Conservation (phyloP, 192 early-diverging fungal genomes). For the Oehlia diaphana region DNA sequence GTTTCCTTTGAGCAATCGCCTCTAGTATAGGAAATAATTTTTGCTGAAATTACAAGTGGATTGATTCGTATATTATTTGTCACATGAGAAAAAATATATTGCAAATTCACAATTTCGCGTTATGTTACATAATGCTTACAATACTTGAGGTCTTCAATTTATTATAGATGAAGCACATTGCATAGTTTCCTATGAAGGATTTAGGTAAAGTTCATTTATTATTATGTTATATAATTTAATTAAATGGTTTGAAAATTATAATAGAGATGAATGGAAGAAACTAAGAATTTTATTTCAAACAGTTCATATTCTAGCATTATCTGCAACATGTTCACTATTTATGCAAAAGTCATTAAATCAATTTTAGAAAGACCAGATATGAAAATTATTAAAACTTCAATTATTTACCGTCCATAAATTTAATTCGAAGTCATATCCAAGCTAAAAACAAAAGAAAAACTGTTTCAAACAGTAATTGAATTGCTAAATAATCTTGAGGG, state of each 20-base stretch:
- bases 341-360: neutral
- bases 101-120: neutral
- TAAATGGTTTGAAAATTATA: neutral
- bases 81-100: neutral
- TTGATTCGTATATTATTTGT: neutral
- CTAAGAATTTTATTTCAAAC: neutral
- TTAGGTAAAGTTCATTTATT: no score
- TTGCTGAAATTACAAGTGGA: conserved; percentile 6
- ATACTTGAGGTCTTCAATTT: neutral
- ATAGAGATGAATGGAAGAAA: neutral
- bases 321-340: neutral
- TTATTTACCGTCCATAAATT: neutral
- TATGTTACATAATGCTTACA: conserved; percentile 8
- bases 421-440: neutral
- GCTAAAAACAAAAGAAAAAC: neutral
- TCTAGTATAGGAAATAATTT: neutral
- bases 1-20: neutral
- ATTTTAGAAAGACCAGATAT: neutral
- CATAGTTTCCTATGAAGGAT: neutral
- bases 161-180: conserved; percentile 9
- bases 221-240: no score
- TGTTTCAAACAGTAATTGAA: neutral
- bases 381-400: conserved; percentile 8
- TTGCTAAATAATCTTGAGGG: conserved; percentile 6
- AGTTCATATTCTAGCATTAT: neutral